Evolutionary conservation across 2,329 filamentous ascomycete species (phyloP), one percentile per base, ranked within the genome.

Genomic region (Fusarium cyanostomum): DNA sequence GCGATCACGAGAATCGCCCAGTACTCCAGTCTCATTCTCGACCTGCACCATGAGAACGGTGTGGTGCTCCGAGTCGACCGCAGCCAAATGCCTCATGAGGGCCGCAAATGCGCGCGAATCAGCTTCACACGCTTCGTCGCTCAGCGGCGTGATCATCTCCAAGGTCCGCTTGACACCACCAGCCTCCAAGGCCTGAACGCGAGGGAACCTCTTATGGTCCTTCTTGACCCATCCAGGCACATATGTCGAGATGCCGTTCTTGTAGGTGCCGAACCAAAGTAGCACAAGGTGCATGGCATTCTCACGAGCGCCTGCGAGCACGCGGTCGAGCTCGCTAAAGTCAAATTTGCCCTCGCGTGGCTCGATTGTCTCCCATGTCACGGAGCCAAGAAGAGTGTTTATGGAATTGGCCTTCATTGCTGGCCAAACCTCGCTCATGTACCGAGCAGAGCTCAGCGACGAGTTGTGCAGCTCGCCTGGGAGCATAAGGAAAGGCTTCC

Each of bases 41-140:
- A 86, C 82, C 59, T 86, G 83, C 0, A 85, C 78, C 83, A 85
- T 85, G 3, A 86, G 61, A 0, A 86, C 82, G 0, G 82, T 86
- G 3, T 73, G 77, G 38, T 84, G 74, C 10, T 75, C 68, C 2
- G 71, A 71, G 41, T 85, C 82, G 5, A 84, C 66, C 3, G 80
- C 71, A 7, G 77, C 77, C 0, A 78, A 50, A 42, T 78, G 72
- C 1, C 38, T 50, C 63, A 77, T 73, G 7, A 78, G 58, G 9
- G 67, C 68, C 1, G 70, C 62, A 28, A 78, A 78, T 0, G 76
- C 76, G 5, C 57, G 59, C 0, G 68, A 63, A 43, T 78, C 76
- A 1, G 76, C 76, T 8, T 64, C 49, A 41, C 73, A 74, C 0
- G 64, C 70, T 5, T 72, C 72, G 1, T 70, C 50, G 35, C 64